These are phyloP conservation scores for Aspergillus sp. DNA, from an alignment of 2,329 filamentous ascomycete species.

Conservation along the genomic window DNA sequence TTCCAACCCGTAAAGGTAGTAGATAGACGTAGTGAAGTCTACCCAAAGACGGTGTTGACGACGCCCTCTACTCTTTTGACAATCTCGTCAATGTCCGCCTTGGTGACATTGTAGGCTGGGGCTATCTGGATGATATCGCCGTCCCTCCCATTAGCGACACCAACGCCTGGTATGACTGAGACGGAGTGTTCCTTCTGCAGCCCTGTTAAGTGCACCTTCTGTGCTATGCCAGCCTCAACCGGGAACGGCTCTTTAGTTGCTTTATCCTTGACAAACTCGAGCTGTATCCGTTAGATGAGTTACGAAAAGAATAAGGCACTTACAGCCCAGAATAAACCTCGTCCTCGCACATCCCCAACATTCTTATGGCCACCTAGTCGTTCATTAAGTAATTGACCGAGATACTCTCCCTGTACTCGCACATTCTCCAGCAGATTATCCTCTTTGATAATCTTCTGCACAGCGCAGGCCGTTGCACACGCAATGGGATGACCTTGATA, in stretches of 20 bases:
- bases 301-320: conserved; percentile 16
- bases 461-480: conserved; percentile 53
- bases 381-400: conserved; percentile 41
- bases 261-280: conserved; percentile 58
- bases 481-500: conserved; percentile 57
- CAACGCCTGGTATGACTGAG: conserved; percentile 53
- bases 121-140: conserved; percentile 58
- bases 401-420: conserved; percentile 27
- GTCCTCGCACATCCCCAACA: conserved; percentile 56
- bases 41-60: conserved; percentile 38
- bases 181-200: conserved; percentile 42
- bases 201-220: conserved; percentile 49
- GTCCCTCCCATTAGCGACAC: conserved; percentile 49
- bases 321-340: conserved; percentile 56
- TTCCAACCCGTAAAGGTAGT: too few species aligned
- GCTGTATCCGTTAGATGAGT: conserved; percentile 28
- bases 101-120: conserved; percentile 54
- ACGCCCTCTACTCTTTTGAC: conserved; percentile 46
- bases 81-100: conserved; percentile 49
- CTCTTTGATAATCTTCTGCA: conserved; percentile 53
- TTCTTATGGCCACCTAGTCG: conserved; percentile 44
- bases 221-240: conserved; percentile 41
- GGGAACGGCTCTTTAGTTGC: conserved; percentile 52
- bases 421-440: conserved; percentile 50
- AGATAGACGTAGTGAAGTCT: neutral